Percentiles rank a stretch among this genome's conserved stretches.
These are phyloP conservation scores for Suhomyces bolitotheri DNA, from an alignment of 1,139 yeast genomes.

Conservation along the genomic window DNA sequence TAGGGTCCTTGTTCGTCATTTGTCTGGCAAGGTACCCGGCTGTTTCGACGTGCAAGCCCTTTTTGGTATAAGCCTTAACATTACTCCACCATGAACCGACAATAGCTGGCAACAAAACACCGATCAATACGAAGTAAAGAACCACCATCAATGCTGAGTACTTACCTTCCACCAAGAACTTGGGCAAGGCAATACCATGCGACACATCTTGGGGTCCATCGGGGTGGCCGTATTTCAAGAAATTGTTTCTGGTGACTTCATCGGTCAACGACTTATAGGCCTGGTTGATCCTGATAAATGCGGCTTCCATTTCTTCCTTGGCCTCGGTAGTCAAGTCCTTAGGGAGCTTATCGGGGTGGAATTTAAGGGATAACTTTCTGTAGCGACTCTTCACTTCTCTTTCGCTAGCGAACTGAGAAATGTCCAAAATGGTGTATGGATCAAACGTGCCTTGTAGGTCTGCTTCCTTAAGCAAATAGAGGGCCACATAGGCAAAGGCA, in stretches of 20 bases:
- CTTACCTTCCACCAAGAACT: slow-evolving; percentile 82
- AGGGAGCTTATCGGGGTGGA: slow-evolving; percentile 91
- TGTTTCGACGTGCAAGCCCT: slow-evolving; percentile 79
- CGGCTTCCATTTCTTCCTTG: slow-evolving; percentile 62
- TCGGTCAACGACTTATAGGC: slow-evolving; percentile 97
- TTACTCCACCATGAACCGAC: slow-evolving; percentile 92
- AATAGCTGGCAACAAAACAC: slow-evolving; percentile 71
- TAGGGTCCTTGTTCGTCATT: slow-evolving; percentile 73
- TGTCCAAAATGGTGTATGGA: slow-evolving; percentile 85
- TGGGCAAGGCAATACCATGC: slow-evolving; percentile 97
- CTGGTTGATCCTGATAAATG: slow-evolving; percentile 78
- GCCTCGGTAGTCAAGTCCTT: slow-evolving; percentile 61
- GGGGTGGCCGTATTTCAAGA: slow-evolving; percentile 89
- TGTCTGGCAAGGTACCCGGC: slow-evolving; percentile 70
- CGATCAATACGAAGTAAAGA: slow-evolving; percentile 69
- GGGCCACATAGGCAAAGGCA: slow-evolving; percentile 50
- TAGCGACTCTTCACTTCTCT: slow-evolving; percentile 79
- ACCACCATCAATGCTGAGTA: slow-evolving; percentile 68
- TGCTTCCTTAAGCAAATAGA: slow-evolving; percentile 49
- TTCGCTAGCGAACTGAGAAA: slow-evolving; percentile 67
- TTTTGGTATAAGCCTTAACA: slow-evolving; percentile 77
- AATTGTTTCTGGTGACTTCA: slow-evolving; percentile 80
- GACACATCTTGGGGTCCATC: slow-evolving; percentile 94
- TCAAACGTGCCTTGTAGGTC: slow-evolving; percentile 61
- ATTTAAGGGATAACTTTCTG: slow-evolving; percentile 81